phyloP scores from a whole-genome alignment of 2,329 filamentous ascomycete genomes.

The Botrytis elliptica region DNA sequence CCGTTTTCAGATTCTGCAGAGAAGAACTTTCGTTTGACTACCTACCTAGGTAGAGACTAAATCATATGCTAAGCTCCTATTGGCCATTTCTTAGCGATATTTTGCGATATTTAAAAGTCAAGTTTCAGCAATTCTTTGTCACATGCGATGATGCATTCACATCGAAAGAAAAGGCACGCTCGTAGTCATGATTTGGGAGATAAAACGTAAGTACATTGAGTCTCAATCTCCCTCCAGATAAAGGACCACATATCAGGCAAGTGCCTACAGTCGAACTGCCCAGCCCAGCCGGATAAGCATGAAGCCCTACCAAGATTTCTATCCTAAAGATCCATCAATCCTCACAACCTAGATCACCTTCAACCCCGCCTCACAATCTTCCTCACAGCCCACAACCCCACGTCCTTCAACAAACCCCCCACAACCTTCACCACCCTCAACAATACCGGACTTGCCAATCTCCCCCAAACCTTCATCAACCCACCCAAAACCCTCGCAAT shows the following conservation, averaged over 20 bases:
- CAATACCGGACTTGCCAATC: background rate
- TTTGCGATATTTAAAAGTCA: background rate
- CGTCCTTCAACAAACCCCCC: background rate
- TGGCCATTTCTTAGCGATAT: background rate
- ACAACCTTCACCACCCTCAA: background rate
- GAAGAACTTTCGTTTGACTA: background rate
- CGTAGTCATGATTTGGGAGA: background rate
- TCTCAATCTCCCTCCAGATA: background rate
- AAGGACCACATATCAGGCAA: too few species aligned
- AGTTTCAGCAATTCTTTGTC: background rate
- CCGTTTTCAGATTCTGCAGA: background rate
- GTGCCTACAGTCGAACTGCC: too few species aligned
- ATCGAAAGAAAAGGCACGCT: background rate
- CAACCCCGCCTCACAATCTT: background rate
- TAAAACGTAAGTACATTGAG: background rate
- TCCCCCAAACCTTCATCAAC: background rate
- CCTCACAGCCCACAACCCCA: background rate
- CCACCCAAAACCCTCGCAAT: background rate
- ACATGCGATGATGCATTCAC: background rate
- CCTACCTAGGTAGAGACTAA: background rate
- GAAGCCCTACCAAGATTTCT: background rate
- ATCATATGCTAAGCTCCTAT: background rate
- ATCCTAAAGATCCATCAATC: background rate
- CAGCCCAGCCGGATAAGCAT: too few species aligned
- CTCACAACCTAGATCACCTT: fast-evolving